A percentile compares a stretch with the other conserved stretches of the same genome.
Conservation (phyloP, 768 basidiomycete genomes). For the Myochromella boudieri region DNA sequence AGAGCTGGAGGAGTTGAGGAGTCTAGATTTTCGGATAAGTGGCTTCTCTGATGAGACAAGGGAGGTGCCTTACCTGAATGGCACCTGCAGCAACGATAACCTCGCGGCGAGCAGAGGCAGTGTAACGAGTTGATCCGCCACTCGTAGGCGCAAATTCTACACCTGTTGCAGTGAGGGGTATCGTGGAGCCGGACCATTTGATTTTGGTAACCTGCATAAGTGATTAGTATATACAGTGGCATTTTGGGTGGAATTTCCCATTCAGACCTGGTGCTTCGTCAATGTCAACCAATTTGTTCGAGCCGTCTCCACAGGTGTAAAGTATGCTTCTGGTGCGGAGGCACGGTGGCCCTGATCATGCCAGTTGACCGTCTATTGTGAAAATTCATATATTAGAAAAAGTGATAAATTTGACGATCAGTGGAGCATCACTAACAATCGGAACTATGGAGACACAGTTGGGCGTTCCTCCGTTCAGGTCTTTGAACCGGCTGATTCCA, state of each 20-base stretch:
- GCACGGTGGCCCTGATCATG: constrained; percentile 51
- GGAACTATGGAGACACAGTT: constrained; percentile 60
- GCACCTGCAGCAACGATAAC: constrained; percentile 57
- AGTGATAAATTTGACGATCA: no score
- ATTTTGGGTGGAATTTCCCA: constrained; percentile 1
- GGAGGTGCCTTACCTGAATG: constrained; percentile 30
- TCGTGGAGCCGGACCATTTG: constrained; percentile 31
- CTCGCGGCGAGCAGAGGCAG: constrained; percentile 43
- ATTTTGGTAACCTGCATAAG: constrained; percentile 43
- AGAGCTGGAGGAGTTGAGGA: constrained; percentile 50
- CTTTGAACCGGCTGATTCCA: constrained; percentile 45
- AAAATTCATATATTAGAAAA: no score
- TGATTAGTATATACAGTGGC: not conserved
- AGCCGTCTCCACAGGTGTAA: constrained; percentile 47
- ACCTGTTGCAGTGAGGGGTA: constrained; percentile 43
- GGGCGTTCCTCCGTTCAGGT: constrained; percentile 55
- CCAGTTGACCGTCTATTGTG: constrained; percentile 50
- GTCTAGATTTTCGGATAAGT: constrained; percentile 25
- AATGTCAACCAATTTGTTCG: constrained; percentile 53
- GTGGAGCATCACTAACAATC: constrained; percentile 29
- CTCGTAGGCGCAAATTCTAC: constrained; percentile 45
- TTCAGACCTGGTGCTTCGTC: constrained; percentile 35
- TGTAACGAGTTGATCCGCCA: constrained; percentile 36
- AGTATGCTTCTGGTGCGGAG: constrained; percentile 54
- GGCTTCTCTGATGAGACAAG: not conserved